Conservation (phyloP, 768 basidiomycete species). For the Inosperma sp. region DNA sequence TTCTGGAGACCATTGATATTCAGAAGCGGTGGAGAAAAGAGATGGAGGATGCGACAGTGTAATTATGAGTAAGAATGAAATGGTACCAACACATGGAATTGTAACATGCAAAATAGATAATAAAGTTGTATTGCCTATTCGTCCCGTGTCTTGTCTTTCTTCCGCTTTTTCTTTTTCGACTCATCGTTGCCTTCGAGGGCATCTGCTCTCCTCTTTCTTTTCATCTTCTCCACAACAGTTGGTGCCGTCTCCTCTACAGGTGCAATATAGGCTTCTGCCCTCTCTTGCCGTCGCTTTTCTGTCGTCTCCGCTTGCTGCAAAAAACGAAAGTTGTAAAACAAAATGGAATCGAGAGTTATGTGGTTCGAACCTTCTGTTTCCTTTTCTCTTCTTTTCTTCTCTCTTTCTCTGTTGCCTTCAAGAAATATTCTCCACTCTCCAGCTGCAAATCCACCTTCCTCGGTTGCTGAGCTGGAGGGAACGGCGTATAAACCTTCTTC, state of each 20-base stretch:
- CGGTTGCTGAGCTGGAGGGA: slow-evolving; percentile 92
- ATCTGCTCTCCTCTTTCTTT: slow-evolving; percentile 46
- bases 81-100: not conserved
- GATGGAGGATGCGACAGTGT: slow-evolving; percentile 54
- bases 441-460: slow-evolving; percentile 94
- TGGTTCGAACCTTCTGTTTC: slow-evolving; percentile 62
- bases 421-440: slow-evolving; percentile 97
- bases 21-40: slow-evolving; percentile 83
- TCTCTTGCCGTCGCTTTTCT: slow-evolving; percentile 67
- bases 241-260: slow-evolving; percentile 74
- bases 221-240: slow-evolving; percentile 72
- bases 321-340: slow-evolving; percentile 7
- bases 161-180: slow-evolving; percentile 33
- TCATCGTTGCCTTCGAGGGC: slow-evolving; percentile 32
- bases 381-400: slow-evolving; percentile 63
- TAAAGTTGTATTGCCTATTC: not conserved
- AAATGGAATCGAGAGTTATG: not conserved
- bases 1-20: slow-evolving; percentile 80
- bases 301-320: slow-evolving; percentile 73
- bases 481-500: slow-evolving; percentile 97
- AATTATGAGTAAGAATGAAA: not conserved
- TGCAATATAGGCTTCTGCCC: slow-evolving; percentile 84
- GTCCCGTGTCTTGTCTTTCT: slow-evolving; percentile 23
- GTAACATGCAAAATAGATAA: not conserved
- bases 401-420: slow-evolving; percentile 86